Evolutionary conservation across 345 rosid species (phyloP), one percentile per base, ranked within the genome.

Genomic region (Pugionium dolabratum): DNA sequence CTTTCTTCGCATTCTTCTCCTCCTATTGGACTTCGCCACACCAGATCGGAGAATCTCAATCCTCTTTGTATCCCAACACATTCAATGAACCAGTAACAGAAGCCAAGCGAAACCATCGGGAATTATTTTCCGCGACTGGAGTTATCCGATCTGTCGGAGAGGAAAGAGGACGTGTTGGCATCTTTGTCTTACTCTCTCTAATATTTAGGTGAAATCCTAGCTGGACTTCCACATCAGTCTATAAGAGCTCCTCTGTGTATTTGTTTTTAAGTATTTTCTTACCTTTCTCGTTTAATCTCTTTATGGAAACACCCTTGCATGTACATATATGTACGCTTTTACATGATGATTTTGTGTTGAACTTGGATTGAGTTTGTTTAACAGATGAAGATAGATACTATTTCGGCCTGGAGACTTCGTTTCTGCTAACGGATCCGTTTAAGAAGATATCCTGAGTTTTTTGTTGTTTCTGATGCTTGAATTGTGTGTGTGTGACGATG

Each of bases 151-250:
- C 29, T 69, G 70, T 74, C 62, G 32, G 44, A 71, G 59, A 18
- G 9, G 34, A 51, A 55, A 58, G 66, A 53, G 49, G 55, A 71
- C 70, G 76, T 72, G 76, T 72, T 43, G 28, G 48, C 33, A 62
- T 54, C 44, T 55, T 27, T 67, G 64, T 70, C 67, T 67, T 54
- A 39, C 55, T 67, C 64, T 63, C 39, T 64, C 40, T 53, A 37
- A 6, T 8, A 4, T n/a, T 49, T 37, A 31, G 26, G 44, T 54
- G 63, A 64, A 47, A 48, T 80, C 84, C 82, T 64, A 77, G 74
- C 71, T 71, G 85, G 90, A 79, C 80, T 75, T 82, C 85, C 84
- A 82, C 80, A 75, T 82, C 84, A 79, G 55, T 70, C 18, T 18
- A 18, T 18, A 18, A 18, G 18, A 18, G 18, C 18, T 18, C 18